phyloP scores from a whole-genome alignment of 2,329 filamentous ascomycete species.

The Pseudocercospora pini-densiflorae region DNA sequence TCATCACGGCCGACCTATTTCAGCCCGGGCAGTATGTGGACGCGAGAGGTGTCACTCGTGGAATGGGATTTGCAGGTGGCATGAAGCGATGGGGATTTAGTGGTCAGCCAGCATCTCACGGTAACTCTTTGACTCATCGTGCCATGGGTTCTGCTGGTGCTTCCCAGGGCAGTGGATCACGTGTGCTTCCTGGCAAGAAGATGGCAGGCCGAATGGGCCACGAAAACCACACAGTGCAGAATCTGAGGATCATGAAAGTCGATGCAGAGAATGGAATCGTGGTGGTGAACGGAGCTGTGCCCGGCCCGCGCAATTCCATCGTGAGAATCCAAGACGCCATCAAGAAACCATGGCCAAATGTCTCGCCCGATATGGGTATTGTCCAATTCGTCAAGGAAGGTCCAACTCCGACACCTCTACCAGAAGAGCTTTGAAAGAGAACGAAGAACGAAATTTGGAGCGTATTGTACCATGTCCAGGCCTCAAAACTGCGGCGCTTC shows the following conservation, averaged over 20 bases:
- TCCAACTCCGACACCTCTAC: constrained; percentile 12
- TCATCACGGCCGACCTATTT: constrained; percentile 88
- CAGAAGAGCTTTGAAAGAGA: constrained; percentile 3
- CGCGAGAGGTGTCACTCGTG: constrained; percentile 75
- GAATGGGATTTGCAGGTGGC: constrained; percentile 93
- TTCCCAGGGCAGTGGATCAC: constrained; percentile 87
- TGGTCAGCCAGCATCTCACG: constrained; percentile 90
- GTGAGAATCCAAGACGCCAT: constrained; percentile 88
- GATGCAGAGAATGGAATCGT: constrained; percentile 87
- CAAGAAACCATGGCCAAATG: constrained; percentile 76
- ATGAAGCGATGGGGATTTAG: constrained; percentile 96
- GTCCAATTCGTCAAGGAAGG: constrained; percentile 17
- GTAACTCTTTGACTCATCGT: constrained; percentile 92
- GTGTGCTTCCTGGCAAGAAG: constrained; percentile 94
- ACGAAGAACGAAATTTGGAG: background rate
- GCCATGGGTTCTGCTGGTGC: constrained; percentile 89
- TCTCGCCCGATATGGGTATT: constrained; percentile 37
- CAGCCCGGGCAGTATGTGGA: constrained; percentile 89
- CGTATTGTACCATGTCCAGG: background rate
- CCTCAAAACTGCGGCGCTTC: background rate
- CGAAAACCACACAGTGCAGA: constrained; percentile 86
- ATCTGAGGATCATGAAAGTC: constrained; percentile 84
- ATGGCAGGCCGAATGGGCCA: constrained; percentile 98
- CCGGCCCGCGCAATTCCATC: constrained; percentile 83
- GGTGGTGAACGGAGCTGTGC: constrained; percentile 83